Percentiles rank a stretch among this genome's conserved stretches.
phyloP scores from a whole-genome alignment of 768 basidiomycete species.

The Boletellus emodensis region DNA sequence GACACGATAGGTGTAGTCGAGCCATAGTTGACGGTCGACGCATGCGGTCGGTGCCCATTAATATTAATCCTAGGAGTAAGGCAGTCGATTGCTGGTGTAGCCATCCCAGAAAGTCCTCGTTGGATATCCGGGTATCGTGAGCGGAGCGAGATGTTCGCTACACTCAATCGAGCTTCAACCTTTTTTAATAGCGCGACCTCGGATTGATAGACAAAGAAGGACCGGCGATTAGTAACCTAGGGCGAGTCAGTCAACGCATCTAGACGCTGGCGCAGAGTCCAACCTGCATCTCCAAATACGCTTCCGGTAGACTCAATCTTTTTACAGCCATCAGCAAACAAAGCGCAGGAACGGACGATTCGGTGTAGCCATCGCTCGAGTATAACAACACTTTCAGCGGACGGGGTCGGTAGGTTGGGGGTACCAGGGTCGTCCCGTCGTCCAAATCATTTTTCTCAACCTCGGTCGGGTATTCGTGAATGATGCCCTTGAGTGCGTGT shows the following conservation, averaged over 20 bases:
- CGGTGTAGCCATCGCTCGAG: conserved; percentile 88
- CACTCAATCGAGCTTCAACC: conserved; percentile 54
- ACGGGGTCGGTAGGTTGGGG: conserved; percentile 40
- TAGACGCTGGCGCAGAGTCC: neutral
- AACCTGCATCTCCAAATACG: conserved; percentile 84
- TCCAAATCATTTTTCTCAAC: conserved; percentile 13
- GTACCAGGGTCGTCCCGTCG: conserved; percentile 4
- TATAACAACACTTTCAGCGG: conserved; percentile 77
- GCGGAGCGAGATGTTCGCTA: conserved; percentile 15
- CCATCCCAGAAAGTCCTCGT: conserved; percentile 12
- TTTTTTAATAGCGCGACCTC: conserved; percentile 72
- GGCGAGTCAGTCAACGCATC: conserved; percentile 1
- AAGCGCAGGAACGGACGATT: conserved; percentile 84
- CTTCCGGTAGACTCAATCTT: conserved; percentile 71
- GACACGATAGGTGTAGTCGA: conserved; percentile 10
- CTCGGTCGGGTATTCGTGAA: conserved; percentile 17
- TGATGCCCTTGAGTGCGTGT: neutral
- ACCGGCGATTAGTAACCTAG: conserved; percentile 60
- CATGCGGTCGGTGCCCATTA: conserved; percentile 22
- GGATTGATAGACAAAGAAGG: conserved; percentile 87
- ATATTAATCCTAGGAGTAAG: conserved; percentile 7
- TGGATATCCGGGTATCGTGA: conserved; percentile 26
- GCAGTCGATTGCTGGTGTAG: conserved; percentile 7
- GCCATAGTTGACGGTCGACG: conserved; percentile 19
- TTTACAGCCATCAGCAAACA: conserved; percentile 80